Percentiles rank a stretch among this genome's conserved stretches.
Conservation (phyloP, 1,139 yeast genomes). For the Kodamaea alishanica region DNA sequence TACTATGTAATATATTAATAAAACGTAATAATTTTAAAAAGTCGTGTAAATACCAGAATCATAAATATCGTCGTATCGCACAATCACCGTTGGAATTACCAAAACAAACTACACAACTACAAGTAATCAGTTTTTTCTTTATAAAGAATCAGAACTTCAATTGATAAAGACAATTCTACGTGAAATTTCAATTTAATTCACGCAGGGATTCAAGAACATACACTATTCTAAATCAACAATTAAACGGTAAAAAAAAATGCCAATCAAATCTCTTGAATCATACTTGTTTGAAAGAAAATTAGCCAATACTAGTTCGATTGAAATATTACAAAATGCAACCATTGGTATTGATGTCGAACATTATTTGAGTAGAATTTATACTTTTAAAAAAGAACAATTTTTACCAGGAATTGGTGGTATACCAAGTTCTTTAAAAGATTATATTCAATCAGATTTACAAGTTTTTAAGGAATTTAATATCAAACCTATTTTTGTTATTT, state of each 20-base stretch:
- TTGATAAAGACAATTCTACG: not conserved
- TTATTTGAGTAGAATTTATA: slow-evolving; percentile 60
- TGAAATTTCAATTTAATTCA: too few species aligned
- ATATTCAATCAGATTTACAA: slow-evolving; percentile 60
- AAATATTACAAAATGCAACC: slow-evolving; percentile 61
- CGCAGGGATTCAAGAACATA: too few species aligned
- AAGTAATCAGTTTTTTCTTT: not conserved
- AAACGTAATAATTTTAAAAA: too few species aligned
- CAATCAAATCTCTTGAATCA: slow-evolving; percentile 68
- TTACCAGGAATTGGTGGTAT: slow-evolving; percentile 82
- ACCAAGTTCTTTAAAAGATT: slow-evolving; percentile 59
- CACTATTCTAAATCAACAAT: not conserved
- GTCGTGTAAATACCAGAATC: too few species aligned
- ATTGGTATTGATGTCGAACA: slow-evolving; percentile 86
- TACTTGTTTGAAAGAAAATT: slow-evolving; percentile 67
- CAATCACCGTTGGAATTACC: too few species aligned
- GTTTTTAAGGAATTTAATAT: slow-evolving; percentile 59
- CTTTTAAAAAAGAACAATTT: slow-evolving; percentile 65
- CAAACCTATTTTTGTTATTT: slow-evolving; percentile 72
- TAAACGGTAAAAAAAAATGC: slow-evolving; percentile 32
- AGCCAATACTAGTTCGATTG: slow-evolving; percentile 61
- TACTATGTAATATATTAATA: too few species aligned
- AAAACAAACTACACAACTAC: not conserved
- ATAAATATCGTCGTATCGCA: too few species aligned
- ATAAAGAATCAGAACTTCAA: not conserved